These are phyloP conservation scores for Entomortierella beljakovae DNA, from an alignment of 192 early-diverging fungal genomes.

Conservation along the genomic window DNA sequence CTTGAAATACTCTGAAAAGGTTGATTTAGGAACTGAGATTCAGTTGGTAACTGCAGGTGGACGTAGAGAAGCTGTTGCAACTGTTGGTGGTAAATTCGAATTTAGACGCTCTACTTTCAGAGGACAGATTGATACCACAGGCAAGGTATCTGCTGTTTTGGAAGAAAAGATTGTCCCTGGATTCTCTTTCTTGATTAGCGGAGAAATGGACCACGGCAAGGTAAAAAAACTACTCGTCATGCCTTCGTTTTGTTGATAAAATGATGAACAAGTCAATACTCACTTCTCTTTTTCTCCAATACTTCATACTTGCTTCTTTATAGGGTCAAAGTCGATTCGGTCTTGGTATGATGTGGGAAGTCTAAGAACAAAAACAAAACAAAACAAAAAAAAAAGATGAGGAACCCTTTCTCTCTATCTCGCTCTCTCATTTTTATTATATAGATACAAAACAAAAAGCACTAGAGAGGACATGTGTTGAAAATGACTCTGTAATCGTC, in stretches of 20 bases:
- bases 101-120: conserved; percentile 93
- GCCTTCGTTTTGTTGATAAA: neutral
- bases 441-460: too few relatives aligned
- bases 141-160: conserved; percentile 86
- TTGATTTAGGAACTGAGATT: conserved; percentile 93
- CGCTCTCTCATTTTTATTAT: too few relatives aligned
- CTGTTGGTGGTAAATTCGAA: conserved; percentile 97
- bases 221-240: conserved; percentile 29
- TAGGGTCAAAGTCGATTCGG: conserved; percentile 84
- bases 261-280: neutral
- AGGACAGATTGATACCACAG: conserved; percentile 90
- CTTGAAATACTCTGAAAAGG: conserved; percentile 91
- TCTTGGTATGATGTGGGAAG: conserved; percentile 88
- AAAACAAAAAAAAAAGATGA: too few relatives aligned
- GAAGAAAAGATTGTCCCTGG: conserved; percentile 97
- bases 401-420: too few relatives aligned
- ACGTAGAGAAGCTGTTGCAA: conserved; percentile 90
- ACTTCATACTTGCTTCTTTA: neutral
- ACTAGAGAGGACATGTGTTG: too few relatives aligned
- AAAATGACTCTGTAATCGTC: too few relatives aligned
- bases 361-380: conserved; percentile 68
- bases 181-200: conserved; percentile 88
- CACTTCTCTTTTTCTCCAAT: neutral
- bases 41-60: conserved; percentile 79
- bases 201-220: conserved; percentile 97